Evolutionary conservation across 1,139 yeast species (phyloP).

Genomic region (Eremothecium gossypii): DNA sequence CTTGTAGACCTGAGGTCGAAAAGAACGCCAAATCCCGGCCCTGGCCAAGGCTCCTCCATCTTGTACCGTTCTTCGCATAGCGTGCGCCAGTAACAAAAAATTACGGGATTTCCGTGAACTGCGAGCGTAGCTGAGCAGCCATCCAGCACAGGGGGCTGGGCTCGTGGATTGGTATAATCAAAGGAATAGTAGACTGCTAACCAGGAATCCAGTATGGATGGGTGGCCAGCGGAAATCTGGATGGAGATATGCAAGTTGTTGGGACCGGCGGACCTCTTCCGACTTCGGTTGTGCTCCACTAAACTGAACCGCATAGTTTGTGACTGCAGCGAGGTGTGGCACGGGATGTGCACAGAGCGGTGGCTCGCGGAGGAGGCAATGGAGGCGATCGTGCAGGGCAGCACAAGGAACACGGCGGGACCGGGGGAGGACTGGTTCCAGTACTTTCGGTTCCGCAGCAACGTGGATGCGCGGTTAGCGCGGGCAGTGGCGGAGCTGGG

Average conservation of each 20-base stretch:
- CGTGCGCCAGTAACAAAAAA: too few relatives aligned
- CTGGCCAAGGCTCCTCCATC: too few relatives aligned
- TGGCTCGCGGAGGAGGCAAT: conserved; percentile 10
- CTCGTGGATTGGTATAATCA: too few relatives aligned
- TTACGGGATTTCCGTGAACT: too few relatives aligned
- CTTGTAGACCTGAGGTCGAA: too few relatives aligned
- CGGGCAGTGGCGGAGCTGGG: not conserved
- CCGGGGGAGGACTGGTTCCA: conserved; percentile 12
- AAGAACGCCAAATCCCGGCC: too few relatives aligned
- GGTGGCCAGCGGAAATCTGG: conserved; percentile 14
- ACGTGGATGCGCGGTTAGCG: conserved; percentile 5
- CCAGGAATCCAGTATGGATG: conserved; percentile 3
- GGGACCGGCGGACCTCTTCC: conserved; percentile 9
- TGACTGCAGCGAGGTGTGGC: conserved; percentile 12
- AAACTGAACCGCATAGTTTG: conserved; percentile 10
- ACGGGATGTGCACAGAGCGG: conserved; percentile 10
- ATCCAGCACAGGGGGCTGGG: too few relatives aligned
- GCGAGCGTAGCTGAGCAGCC: too few relatives aligned
- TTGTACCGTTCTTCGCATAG: too few relatives aligned
- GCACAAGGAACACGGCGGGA: not conserved
- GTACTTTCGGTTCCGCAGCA: conserved; percentile 10
- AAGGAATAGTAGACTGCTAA: not conserved
- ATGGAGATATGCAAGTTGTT: conserved; percentile 10
- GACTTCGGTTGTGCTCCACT: conserved; percentile 11
- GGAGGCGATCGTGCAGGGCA: not conserved